These are phyloP conservation scores for Phytophthora fragariae DNA, from an alignment of 352 stramenopile species.

Conservation along the genomic window DNA sequence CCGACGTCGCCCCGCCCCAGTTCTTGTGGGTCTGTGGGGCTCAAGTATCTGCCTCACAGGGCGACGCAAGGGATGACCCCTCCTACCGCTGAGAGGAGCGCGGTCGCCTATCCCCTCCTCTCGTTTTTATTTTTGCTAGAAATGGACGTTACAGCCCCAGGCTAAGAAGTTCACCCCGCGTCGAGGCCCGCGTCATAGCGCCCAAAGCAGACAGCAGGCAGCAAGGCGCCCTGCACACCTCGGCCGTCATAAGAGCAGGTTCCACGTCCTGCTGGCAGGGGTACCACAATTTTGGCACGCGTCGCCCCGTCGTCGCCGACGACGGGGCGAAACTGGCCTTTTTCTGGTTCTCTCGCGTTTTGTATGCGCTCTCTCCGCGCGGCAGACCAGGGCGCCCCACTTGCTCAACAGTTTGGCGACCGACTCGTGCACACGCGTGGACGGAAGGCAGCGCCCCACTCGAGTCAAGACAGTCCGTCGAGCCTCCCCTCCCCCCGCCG, in stretches of 20 bases:
- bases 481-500: constrained; percentile 11
- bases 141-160: not conserved
- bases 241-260: not conserved
- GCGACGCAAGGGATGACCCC: constrained; percentile 2
- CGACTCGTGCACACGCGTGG: constrained; percentile 40
- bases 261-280: not conserved
- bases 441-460: constrained; percentile 34
- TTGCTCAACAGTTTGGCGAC: constrained; percentile 41
- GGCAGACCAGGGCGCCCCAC: constrained; percentile 25
- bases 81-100: not conserved
- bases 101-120: too few relatives aligned
- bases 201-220: not conserved
- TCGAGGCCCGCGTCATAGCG: not conserved
- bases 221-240: not conserved
- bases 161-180: not conserved
- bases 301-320: not conserved
- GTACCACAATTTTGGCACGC: not conserved
- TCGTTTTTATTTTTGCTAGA: not conserved
- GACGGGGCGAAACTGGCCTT: constrained; percentile 20
- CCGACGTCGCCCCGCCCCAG: constrained; percentile 8
- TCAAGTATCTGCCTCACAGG: not conserved
- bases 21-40: constrained; percentile 18
- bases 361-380: constrained; percentile 32
- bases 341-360: constrained; percentile 33
- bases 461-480: constrained; percentile 22